A percentile compares a stretch with the other conserved stretches of the same genome.
phyloP scores from a whole-genome alignment of 768 basidiomycete genomes.

The Hemileccinum impolitum region DNA sequence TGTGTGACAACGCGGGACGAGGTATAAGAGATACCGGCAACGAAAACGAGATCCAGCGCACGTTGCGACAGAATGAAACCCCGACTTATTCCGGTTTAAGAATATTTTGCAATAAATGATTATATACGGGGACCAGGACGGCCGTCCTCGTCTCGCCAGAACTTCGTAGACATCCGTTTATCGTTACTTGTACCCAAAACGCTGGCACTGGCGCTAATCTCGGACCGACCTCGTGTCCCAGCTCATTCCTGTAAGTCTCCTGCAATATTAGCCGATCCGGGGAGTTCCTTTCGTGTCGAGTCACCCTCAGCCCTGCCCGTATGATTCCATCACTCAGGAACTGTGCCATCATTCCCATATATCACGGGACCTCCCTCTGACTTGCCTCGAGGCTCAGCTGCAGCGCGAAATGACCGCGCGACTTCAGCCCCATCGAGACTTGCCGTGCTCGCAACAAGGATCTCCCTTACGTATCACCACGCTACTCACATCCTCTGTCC shows the following conservation, averaged over 20 bases:
- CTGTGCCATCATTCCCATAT: constrained; percentile 14
- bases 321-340: constrained; percentile 11
- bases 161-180: constrained; percentile 11
- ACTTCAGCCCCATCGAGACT: constrained; percentile 10
- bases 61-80: constrained; percentile 35
- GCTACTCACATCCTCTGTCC: too few species aligned
- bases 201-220: constrained; percentile 13
- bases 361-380: constrained; percentile 23
- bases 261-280: constrained; percentile 20
- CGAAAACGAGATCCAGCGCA: constrained; percentile 16
- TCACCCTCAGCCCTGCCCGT: constrained; percentile 22
- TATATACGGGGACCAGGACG: constrained; percentile 18
- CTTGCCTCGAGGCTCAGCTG: constrained; percentile 27
- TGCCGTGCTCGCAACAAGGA: neutral
- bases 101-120: constrained; percentile 6
- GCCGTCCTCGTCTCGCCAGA: constrained; percentile 17
- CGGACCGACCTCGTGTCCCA: constrained; percentile 15
- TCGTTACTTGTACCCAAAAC: constrained; percentile 10
- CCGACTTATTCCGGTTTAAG: constrained; percentile 29
- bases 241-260: neutral
- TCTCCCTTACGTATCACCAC: too few species aligned
- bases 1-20: constrained; percentile 6
- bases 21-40: constrained; percentile 28
- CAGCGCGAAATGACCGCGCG: constrained; percentile 31
- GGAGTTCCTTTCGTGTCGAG: too few species aligned